Evolutionary conservation across 2,329 filamentous ascomycete species (phyloP).

Genomic region (Arthrobotrys megalospora): DNA sequence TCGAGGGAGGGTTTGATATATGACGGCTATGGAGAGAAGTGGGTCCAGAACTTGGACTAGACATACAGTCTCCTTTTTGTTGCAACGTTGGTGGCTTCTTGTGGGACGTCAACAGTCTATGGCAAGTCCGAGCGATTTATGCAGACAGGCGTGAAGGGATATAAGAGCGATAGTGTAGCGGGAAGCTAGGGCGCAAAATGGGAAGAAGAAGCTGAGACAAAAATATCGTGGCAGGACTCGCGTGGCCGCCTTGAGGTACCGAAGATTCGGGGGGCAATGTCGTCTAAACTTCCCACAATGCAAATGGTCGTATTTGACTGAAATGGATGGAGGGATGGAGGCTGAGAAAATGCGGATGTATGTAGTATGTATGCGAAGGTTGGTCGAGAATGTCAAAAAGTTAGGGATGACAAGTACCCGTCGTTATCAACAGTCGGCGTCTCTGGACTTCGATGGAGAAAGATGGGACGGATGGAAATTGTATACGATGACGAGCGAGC

Average conservation of each 20-base stretch:
- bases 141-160: constrained; percentile 40
- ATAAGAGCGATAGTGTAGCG: constrained; percentile 21
- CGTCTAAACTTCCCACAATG: constrained; percentile 54
- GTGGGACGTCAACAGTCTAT: constrained; percentile 57
- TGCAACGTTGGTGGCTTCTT: constrained; percentile 55
- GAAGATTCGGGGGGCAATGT: constrained; percentile 29
- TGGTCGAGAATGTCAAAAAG: constrained; percentile 33
- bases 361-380: constrained; percentile 8
- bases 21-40: constrained; percentile 23
- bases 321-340: constrained; percentile 22
- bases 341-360: constrained; percentile 29
- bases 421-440: constrained; percentile 33
- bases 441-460: constrained; percentile 10
- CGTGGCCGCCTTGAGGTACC: constrained; percentile 51
- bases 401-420: constrained; percentile 46
- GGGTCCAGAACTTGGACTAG: constrained; percentile 55
- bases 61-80: constrained; percentile 46
- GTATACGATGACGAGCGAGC: constrained; percentile 14
- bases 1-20: constrained; percentile 38
- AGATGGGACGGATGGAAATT: constrained; percentile 22
- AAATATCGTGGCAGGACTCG: constrained; percentile 60
- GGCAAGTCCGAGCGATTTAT: constrained; percentile 46
- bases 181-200: constrained; percentile 56
- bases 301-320: constrained; percentile 25
- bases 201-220: constrained; percentile 50